Evolutionary conservation across 345 rosid species (phyloP).

Genomic region (Bruguiera sexangula): DNA sequence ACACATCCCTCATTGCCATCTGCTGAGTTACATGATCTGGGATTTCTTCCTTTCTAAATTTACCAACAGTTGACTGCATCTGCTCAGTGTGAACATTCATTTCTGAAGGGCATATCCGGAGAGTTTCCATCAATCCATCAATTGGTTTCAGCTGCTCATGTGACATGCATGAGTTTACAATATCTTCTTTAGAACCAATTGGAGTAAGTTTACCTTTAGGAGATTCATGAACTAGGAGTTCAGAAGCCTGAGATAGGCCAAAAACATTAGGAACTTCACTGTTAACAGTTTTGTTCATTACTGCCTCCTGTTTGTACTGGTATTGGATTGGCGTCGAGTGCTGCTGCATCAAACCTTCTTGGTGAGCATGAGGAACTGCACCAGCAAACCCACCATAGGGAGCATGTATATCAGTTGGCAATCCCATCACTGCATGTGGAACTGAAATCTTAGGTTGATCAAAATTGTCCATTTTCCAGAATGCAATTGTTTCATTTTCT

Average conservation of each 20-base stretch:
- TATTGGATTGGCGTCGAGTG: constrained; percentile 22
- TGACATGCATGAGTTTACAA: constrained; percentile 17
- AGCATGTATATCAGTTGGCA: constrained; percentile 28
- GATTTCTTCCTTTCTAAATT: constrained; percentile 32
- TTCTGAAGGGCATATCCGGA: constrained; percentile 29
- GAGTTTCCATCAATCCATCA: constrained; percentile 43
- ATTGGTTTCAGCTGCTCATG: constrained; percentile 32
- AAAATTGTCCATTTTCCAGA: constrained; percentile 25
- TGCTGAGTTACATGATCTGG: constrained; percentile 34
- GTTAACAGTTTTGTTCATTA: constrained; percentile 21
- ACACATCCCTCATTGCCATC: constrained; percentile 31
- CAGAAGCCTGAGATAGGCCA: constrained; percentile 34
- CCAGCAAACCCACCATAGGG: constrained; percentile 25
- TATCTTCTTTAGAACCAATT: constrained; percentile 29
- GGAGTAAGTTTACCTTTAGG: constrained; percentile 27
- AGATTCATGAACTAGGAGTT: constrained; percentile 30
- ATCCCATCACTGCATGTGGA: constrained; percentile 22
- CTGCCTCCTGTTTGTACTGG: constrained; percentile 33
- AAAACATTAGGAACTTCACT: constrained; percentile 23
- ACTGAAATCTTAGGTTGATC: constrained; percentile 29
- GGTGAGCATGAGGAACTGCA: constrained; percentile 26
- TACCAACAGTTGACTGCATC: constrained; percentile 28
- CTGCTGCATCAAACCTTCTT: constrained; percentile 32
- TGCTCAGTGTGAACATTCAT: constrained; percentile 30
- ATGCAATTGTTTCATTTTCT: constrained; percentile 22